Evolutionary conservation across 352 stramenopile species (phyloP), one percentile per base, ranked within the genome.

Genomic region (Aphanomyces euteiches): DNA sequence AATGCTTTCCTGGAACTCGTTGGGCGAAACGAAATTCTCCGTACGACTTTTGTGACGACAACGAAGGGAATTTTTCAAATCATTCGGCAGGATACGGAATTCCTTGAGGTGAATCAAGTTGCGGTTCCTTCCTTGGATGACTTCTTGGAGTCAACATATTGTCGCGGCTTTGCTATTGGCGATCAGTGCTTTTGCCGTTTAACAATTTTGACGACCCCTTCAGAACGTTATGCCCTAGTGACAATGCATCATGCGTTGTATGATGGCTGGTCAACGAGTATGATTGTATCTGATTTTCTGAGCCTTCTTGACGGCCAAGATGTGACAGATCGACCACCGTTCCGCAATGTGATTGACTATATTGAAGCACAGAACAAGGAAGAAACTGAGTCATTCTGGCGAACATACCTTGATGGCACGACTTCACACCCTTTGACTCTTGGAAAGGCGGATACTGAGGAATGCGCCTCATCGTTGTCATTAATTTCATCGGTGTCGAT

Each of bases 231-330:
- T 19, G 17, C 17, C 17, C 3, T 61, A 17, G 2, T 61, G 54
- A 61, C 54, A 19, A 61, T 61, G 2, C 54, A 61, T 61, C 54
- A 61, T 17, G 54, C 54, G 19, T 40, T 61, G 7, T 41, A 41
- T 3, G 54, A 61, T 41, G 54, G 54, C 12, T 61, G 54, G 54
- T 37, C 54, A 13, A 61, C n/a, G 12, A 6, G 5, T 3, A 41
- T 40, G 54, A 7, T 61, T 7, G 7, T 61, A 37, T 40, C 15
- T 43, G 54, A 61, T 3, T n/a, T 61, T 13, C 19, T 37, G 13
- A 37, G 43, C n/a, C 15, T 39, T 12, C 12, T 61, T 7, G 6
- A 61, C 43, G 19, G 28, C 0, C 7, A 41, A 13, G 17, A 28
- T 1, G 12, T 61, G 28, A 37, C 3, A 40, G 28, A 19, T 17